These are phyloP conservation scores for Aspergillus calidoustus DNA, from an alignment of 2,329 filamentous ascomycete genomes.

Conservation along the genomic window DNA sequence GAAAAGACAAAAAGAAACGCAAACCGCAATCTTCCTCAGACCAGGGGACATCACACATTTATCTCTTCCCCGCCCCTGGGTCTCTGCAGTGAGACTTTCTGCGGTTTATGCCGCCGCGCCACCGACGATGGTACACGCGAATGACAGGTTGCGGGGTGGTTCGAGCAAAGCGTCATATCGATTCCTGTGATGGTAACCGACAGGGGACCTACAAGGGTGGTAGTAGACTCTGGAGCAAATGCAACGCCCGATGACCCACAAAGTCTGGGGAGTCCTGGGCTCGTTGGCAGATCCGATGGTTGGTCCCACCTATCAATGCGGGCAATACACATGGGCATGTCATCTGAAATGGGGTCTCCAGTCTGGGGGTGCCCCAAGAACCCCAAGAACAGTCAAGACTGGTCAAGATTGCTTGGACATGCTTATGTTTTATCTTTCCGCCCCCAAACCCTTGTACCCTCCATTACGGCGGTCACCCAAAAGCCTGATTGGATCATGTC, in stretches of 20 bases:
- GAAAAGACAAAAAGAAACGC: neutral
- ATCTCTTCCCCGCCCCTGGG: neutral
- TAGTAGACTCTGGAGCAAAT: neutral
- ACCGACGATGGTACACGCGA: neutral
- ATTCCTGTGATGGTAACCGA: neutral
- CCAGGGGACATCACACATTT: neutral
- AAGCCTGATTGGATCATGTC: neutral
- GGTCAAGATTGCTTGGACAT: conserved; percentile 1
- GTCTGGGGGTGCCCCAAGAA: neutral
- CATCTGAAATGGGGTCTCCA: neutral
- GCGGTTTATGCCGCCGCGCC: neutral
- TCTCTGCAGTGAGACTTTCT: neutral
- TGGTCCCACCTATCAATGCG: neutral
- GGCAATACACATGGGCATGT: neutral
- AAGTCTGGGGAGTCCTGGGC: neutral
- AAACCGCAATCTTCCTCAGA: neutral
- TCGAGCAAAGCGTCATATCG: neutral
- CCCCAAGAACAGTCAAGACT: conserved; percentile 6
- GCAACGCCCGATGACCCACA: neutral
- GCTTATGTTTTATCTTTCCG: conserved; percentile 6
- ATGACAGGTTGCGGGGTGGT: neutral
- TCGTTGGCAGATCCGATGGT: neutral
- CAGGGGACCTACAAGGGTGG: neutral
- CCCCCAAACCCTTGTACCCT: neutral
- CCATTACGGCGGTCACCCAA: neutral